Conservation (phyloP, 73 alveolate species). For the Blepharisma stoltei region DNA sequence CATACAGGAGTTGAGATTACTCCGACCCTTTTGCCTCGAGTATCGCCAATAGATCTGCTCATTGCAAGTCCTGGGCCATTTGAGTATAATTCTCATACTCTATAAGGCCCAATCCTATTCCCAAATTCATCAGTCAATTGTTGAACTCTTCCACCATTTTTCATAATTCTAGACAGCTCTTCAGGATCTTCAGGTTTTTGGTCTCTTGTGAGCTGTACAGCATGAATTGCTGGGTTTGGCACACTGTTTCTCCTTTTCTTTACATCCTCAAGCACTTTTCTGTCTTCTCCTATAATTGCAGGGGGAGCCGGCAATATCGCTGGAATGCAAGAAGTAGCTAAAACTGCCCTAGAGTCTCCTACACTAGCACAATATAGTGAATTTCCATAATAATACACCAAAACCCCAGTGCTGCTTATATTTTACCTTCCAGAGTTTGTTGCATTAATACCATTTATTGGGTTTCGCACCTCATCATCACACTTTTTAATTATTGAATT, state of each 20-base stretch:
- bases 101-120: constrained; percentile 41
- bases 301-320: constrained; percentile 21
- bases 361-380: constrained; percentile 11
- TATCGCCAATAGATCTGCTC: constrained; percentile 57
- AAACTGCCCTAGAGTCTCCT: constrained; percentile 55
- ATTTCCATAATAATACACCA: constrained; percentile 12
- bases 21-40: constrained; percentile 41
- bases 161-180: constrained; percentile 41
- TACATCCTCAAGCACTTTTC: not conserved
- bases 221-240: not conserved
- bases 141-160: constrained; percentile 49
- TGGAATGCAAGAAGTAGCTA: not conserved
- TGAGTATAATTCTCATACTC: constrained; percentile 39
- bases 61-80: constrained; percentile 55
- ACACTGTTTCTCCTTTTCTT: not conserved
- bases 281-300: not conserved
- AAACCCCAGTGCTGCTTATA: constrained; percentile 27
- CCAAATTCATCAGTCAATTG: constrained; percentile 47
- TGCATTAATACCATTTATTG: not conserved
- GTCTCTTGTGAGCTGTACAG: constrained; percentile 47
- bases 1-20: constrained; percentile 45
- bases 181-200: constrained; percentile 45
- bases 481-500: not conserved
- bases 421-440: constrained; percentile 18
- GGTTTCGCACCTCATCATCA: not conserved